Conservation (phyloP, 2,329 filamentous ascomycete species). For the Diaporthe citrichinensis region DNA sequence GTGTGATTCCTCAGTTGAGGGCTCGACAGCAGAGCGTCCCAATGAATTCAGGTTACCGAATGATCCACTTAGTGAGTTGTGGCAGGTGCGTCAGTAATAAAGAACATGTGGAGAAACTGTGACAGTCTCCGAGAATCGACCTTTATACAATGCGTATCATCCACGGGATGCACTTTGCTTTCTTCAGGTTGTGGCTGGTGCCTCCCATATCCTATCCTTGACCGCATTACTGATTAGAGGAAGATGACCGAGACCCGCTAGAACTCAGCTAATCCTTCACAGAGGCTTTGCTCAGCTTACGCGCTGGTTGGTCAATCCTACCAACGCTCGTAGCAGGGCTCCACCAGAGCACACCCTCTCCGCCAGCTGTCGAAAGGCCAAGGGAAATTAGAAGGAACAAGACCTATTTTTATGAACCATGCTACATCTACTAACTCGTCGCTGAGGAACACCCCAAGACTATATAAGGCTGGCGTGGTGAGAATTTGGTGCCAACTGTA, state of each 20-base stretch:
- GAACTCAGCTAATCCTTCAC: constrained; percentile 3
- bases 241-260: constrained; percentile 13
- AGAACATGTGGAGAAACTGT: background rate
- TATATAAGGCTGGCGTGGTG: background rate
- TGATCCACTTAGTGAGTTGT: background rate
- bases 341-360: background rate
- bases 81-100: background rate
- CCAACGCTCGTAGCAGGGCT: background rate
- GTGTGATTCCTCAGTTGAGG: background rate
- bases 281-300: background rate
- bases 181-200: background rate
- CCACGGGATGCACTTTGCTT: background rate
- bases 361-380: background rate
- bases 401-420: background rate
- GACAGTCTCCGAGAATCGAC: too few relatives aligned
- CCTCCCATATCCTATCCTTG: background rate
- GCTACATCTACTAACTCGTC: background rate
- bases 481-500: background rate
- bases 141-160: background rate
- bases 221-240: background rate
- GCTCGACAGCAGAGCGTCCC: background rate
- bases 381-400: background rate
- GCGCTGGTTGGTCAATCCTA: background rate
- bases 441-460: background rate
- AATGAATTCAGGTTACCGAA: background rate